These are phyloP conservation scores for Cercospora sp. DNA, from an alignment of 2,329 filamentous ascomycete genomes.

Conservation along the genomic window DNA sequence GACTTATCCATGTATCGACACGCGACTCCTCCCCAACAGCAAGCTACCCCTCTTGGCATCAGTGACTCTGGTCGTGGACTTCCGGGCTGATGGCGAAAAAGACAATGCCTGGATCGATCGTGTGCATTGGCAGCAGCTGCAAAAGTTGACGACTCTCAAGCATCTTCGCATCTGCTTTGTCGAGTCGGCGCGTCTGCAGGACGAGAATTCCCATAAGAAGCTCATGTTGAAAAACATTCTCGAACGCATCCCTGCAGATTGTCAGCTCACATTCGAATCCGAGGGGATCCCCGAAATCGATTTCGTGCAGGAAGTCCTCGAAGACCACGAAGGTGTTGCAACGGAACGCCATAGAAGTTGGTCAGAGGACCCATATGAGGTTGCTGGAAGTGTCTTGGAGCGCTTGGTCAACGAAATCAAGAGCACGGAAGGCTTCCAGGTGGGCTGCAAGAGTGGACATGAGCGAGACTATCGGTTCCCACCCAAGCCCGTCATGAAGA, in stretches of 20 bases:
- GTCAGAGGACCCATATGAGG: slow-evolving; percentile 9
- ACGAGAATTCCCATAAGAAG: slow-evolving; percentile 9
- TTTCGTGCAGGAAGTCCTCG: slow-evolving; percentile 19
- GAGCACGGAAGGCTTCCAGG: slow-evolving; percentile 10
- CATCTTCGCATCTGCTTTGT: slow-evolving; percentile 22
- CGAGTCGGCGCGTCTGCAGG: slow-evolving; percentile 4
- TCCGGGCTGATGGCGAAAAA: background rate
- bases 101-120: slow-evolving; percentile 3
- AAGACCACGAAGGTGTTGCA: slow-evolving; percentile 4
- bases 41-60: slow-evolving; percentile 18
- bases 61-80: slow-evolving; percentile 16
- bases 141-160: slow-evolving; percentile 21
- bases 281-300: slow-evolving; percentile 18
- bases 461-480: slow-evolving; percentile 23
- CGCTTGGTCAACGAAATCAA: slow-evolving; percentile 6
- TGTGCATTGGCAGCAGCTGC: slow-evolving; percentile 22
- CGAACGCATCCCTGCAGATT: slow-evolving; percentile 29
- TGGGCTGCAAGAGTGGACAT: slow-evolving; percentile 18
- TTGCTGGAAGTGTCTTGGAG: slow-evolving; percentile 16
- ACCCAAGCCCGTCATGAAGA: slow-evolving; percentile 14
- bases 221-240: slow-evolving; percentile 22
- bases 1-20: slow-evolving; percentile 11
- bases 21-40: slow-evolving; percentile 6
- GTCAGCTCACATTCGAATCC: slow-evolving; percentile 20
- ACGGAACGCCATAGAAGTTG: background rate